A percentile compares a stretch with the other conserved stretches of the same genome.
phyloP scores from a whole-genome alignment of 371 early-diverging fungal genomes.

The Mucor circinelloides region DNA sequence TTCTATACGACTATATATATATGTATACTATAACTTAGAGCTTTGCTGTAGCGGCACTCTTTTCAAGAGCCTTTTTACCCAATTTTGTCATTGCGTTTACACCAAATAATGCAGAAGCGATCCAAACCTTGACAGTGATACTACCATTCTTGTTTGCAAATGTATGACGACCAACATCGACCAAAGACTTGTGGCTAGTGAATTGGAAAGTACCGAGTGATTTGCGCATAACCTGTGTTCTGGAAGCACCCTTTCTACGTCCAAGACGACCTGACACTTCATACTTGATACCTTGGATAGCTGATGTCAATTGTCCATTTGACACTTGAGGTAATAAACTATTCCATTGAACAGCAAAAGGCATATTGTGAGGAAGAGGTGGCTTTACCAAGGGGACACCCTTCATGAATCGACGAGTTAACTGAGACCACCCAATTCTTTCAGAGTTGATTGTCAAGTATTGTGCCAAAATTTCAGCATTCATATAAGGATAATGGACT shows the following conservation, averaged over 20 bases:
- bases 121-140: constrained; percentile 60
- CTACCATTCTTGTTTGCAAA: constrained; percentile 57
- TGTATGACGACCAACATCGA: constrained; percentile 55
- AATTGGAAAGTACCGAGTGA: constrained; percentile 56
- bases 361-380: constrained; percentile 53
- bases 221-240: constrained; percentile 47
- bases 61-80: constrained; percentile 34
- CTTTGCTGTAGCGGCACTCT: constrained; percentile 21
- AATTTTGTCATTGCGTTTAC: constrained; percentile 44
- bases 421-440: constrained; percentile 41
- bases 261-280: constrained; percentile 55
- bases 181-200: constrained; percentile 49
- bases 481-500: constrained; percentile 56
- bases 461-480: constrained; percentile 56
- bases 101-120: constrained; percentile 53
- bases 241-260: constrained; percentile 48
- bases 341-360: constrained; percentile 51
- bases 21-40: constrained; percentile 12
- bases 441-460: constrained; percentile 49
- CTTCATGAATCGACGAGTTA: constrained; percentile 49
- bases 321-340: constrained; percentile 47
- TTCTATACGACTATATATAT: not conserved
- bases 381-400: constrained; percentile 51
- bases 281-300: constrained; percentile 57
- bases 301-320: constrained; percentile 48